phyloP scores from a whole-genome alignment of 1,284 basidiomycete species.

The Phylloboletellus chloephorus region DNA sequence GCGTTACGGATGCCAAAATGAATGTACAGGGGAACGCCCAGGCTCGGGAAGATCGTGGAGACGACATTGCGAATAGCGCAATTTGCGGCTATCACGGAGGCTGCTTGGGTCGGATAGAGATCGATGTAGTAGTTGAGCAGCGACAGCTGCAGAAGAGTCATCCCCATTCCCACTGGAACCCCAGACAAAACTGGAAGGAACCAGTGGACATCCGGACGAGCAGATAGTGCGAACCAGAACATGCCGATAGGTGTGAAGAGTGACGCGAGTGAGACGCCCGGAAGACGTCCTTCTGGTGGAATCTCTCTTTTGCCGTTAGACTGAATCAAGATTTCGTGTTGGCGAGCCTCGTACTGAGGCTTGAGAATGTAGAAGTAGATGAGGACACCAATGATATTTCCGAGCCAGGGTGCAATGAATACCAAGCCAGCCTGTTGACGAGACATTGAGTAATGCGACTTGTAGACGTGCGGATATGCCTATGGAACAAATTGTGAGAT shows the following conservation, averaged over 20 bases:
- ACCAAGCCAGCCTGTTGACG: conserved; percentile 21
- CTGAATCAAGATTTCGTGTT: conserved; percentile 7
- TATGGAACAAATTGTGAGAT: conserved; percentile 3
- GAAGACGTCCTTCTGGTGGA: conserved; percentile 23
- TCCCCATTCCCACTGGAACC: conserved; percentile 26
- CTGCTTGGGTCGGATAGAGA: conserved; percentile 26
- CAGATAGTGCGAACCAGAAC: conserved; percentile 28
- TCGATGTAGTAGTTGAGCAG: conserved; percentile 29
- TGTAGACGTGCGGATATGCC: conserved; percentile 27
- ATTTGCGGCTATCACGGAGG: conserved; percentile 27
- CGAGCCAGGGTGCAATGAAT: conserved; percentile 24
- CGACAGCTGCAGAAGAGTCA: conserved; percentile 29
- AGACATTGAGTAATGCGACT: conserved; percentile 21
- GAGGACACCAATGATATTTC: conserved; percentile 24
- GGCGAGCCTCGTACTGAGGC: conserved; percentile 18
- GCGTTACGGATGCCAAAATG: conserved; percentile 22
- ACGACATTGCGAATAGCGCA: conserved; percentile 18
- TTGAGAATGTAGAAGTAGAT: conserved; percentile 25
- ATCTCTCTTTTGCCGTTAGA: conserved; percentile 16
- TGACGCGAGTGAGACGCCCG: conserved; percentile 20
- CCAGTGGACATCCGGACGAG: conserved; percentile 17
- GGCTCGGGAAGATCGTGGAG: conserved; percentile 21
- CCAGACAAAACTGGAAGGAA: conserved; percentile 22
- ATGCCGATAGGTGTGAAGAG: conserved; percentile 25
- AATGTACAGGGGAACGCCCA: conserved; percentile 21